These are phyloP conservation scores for Lenzites betulinus DNA, from an alignment of 768 basidiomycete genomes.

Conservation along the genomic window DNA sequence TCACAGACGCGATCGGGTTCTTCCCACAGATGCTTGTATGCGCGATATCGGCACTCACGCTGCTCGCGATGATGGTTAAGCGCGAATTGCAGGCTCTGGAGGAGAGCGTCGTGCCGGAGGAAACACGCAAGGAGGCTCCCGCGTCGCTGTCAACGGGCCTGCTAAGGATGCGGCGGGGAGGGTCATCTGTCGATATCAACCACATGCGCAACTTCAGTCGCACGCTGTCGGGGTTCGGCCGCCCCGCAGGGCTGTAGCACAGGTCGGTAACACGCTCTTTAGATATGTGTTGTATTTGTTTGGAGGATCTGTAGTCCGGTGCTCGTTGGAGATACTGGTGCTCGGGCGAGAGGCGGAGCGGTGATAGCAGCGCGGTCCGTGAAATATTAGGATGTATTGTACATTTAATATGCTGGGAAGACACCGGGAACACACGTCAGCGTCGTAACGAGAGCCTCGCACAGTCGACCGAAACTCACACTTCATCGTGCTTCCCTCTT, in stretches of 20 bases:
- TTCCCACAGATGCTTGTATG: conserved; percentile 59
- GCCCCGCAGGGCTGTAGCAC: not conserved
- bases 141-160: conserved; percentile 25
- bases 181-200: conserved; percentile 29
- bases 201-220: conserved; percentile 20
- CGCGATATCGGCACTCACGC: conserved; percentile 41
- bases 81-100: conserved; percentile 37
- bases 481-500: not conserved
- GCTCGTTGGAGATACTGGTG: too few relatives aligned
- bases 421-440: too few relatives aligned
- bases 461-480: too few relatives aligned
- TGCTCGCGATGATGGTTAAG: conserved; percentile 45
- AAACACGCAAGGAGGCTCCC: conserved; percentile 20
- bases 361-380: too few relatives aligned
- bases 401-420: too few relatives aligned
- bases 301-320: too few relatives aligned
- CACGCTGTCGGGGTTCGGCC: not conserved
- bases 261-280: too few relatives aligned
- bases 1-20: conserved; percentile 54
- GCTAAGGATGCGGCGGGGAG: conserved; percentile 24
- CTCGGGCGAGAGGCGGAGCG: too few relatives aligned
- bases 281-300: too few relatives aligned
- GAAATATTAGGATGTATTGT: too few relatives aligned
- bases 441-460: too few relatives aligned
- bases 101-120: not conserved